Percentiles rank a stretch among this genome's conserved stretches.
phyloP scores from a whole-genome alignment of 306 rosid genomes.

The Mucuna pruriens region DNA sequence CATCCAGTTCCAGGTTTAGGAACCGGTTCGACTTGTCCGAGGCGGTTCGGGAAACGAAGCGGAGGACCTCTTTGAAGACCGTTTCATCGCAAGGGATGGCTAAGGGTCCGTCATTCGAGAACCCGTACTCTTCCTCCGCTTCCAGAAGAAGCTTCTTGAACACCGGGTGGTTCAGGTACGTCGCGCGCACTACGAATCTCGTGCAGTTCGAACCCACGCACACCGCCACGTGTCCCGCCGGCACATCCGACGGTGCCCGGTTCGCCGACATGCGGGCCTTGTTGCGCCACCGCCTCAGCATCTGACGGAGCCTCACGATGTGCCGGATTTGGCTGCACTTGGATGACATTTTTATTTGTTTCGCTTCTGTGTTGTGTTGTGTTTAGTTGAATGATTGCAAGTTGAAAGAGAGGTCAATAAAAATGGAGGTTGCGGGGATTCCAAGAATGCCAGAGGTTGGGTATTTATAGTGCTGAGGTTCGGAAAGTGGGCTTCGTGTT shows the following conservation, averaged over 20 bases:
- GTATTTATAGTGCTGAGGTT: conserved; percentile 34
- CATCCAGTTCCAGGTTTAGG: conserved; percentile 59
- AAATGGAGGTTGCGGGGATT: conserved; percentile 26
- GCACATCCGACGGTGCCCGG: conserved; percentile 82
- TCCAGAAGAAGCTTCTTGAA: conserved; percentile 74
- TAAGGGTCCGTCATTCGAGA: conserved; percentile 68
- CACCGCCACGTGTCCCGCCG: conserved; percentile 90
- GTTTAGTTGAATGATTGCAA: too few species aligned
- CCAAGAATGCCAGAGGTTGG: background rate
- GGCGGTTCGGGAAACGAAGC: conserved; percentile 66
- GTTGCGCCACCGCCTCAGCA: conserved; percentile 90
- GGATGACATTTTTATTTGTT: conserved; percentile 46
- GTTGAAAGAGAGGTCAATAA: background rate
- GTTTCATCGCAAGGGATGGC: conserved; percentile 90
- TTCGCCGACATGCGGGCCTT: conserved; percentile 73
- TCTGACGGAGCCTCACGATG: conserved; percentile 88
- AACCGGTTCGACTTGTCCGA: conserved; percentile 52
- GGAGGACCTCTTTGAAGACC: conserved; percentile 65
- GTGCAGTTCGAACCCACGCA: conserved; percentile 68
- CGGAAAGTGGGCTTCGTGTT: conserved; percentile 33
- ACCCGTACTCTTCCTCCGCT: conserved; percentile 92
- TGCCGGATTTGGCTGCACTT: conserved; percentile 93
- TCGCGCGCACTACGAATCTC: conserved; percentile 73
- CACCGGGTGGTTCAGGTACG: conserved; percentile 88
- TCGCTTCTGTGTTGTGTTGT: too few species aligned